Evolutionary conservation across 2,329 filamentous ascomycete genomes (phyloP), one percentile per base, ranked within the genome.

Genomic region (Periconia digitata): DNA sequence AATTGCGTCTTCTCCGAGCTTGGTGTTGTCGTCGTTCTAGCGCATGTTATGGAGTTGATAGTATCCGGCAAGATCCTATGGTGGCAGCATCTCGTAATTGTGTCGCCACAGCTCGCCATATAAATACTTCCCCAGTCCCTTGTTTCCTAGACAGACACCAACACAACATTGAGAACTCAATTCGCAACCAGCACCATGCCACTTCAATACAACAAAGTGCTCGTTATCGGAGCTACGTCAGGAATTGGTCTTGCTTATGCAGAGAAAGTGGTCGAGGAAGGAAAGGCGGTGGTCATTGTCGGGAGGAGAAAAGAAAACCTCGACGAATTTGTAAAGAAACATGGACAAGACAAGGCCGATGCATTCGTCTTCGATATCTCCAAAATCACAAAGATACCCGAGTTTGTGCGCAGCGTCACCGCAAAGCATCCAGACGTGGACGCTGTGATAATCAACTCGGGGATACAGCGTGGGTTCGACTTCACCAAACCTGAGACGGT

Each of bases 151-250:
- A n/a, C 8, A 41, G 34, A n/a, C 39, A 43, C 40, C n/a, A 18
- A 16, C 8, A 4, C 17, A 21, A 12, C 24, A 42, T 18, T 8
- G n/a, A 13, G 40, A 17, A 10, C 18, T 27, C 16, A 32, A 12
- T 17, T 22, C 24, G 43, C 35, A 17, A 18, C 20, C 3, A 22
- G 56, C 45, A 67, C 47, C 51, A 72, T 79, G 77, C 58, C 72
- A 51, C 69, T 77, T 49, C 64, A 64, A 32, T 81, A 80, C 69
- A 77, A 76, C 54, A 79, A 80, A 62, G 72, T 80, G 17, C 73
- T 82, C 8, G 63, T 83, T 22, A 67, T 82, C 8, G 80, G 80
- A n/a, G 80, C 79, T 32, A 79, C 76, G 13, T 74, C 72, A 15
- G 77, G 78, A 23, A 79, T 80, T 41, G 77, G 80, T 41, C 67